Percentiles rank a stretch among this genome's conserved stretches.
phyloP scores from a whole-genome alignment of 2,329 filamentous ascomycete genomes.

The Colletotrichum lini region DNA sequence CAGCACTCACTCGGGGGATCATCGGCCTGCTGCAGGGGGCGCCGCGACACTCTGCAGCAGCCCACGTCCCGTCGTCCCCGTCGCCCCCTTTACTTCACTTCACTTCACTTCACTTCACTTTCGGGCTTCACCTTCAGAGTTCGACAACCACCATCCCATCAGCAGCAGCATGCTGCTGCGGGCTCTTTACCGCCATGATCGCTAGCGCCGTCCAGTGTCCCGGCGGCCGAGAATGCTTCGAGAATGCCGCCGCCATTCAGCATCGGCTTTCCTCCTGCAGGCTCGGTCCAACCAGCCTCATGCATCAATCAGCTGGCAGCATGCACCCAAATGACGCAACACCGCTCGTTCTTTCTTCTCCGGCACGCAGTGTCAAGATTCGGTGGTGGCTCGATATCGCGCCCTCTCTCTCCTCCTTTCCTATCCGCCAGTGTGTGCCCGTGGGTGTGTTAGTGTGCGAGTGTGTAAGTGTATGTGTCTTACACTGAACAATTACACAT shows the following conservation, averaged over 20 bases:
- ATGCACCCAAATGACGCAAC: slow-evolving; percentile 31
- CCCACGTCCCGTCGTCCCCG: slow-evolving; percentile 12
- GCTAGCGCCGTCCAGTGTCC: not conserved
- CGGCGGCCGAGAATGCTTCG: slow-evolving; percentile 26
- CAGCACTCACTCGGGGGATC: slow-evolving; percentile 8
- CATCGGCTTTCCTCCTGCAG: not conserved
- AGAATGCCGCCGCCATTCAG: slow-evolving; percentile 25
- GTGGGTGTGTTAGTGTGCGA: no score
- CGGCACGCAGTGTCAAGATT: not conserved
- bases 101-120: no score
- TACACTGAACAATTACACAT: slow-evolving; percentile 39
- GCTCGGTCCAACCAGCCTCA: no score
- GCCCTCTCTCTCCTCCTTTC: slow-evolving; percentile 19
- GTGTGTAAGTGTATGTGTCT: not conserved
- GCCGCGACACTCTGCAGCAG: slow-evolving; percentile 23
- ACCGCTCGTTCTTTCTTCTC: slow-evolving; percentile 12
- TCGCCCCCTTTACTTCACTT: no score
- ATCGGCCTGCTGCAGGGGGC: slow-evolving; percentile 34
- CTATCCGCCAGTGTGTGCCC: not conserved
- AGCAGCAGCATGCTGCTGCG: not conserved
- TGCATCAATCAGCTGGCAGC: not conserved
- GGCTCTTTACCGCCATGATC: not conserved
- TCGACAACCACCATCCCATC: slow-evolving; percentile 5
- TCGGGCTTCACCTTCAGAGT: no score
- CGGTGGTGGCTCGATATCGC: not conserved